These are phyloP conservation scores for Chytriomyces hyalinus DNA, from an alignment of 192 early-diverging fungal genomes.

Conservation along the genomic window DNA sequence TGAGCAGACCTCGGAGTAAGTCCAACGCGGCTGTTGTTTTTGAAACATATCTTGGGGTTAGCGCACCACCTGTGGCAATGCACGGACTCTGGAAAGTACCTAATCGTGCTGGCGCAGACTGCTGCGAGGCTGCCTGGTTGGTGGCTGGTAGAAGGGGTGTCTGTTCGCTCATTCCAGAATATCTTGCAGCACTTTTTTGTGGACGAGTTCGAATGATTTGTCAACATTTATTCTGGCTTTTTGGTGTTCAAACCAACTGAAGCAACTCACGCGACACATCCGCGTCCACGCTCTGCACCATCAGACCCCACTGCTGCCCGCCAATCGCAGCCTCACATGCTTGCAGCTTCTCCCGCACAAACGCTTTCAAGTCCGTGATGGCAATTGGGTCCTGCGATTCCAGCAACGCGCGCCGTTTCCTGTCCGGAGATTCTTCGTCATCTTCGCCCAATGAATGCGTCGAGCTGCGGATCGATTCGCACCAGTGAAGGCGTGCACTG, in stretches of 20 bases:
- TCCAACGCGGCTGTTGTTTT: slow-evolving; percentile 14
- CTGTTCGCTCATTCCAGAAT: no score
- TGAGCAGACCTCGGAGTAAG: slow-evolving; percentile 19
- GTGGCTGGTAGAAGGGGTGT: no score
- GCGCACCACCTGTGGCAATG: no score
- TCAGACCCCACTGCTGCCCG: slow-evolving; percentile 30
- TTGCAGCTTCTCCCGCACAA: slow-evolving; percentile 56
- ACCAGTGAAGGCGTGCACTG: slow-evolving; percentile 38
- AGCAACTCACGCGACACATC: slow-evolving; percentile 34
- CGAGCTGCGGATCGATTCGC: slow-evolving; percentile 61
- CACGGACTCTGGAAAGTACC: no score
- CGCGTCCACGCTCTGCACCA: slow-evolving; percentile 23
- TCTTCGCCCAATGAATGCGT: slow-evolving; percentile 56
- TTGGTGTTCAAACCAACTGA: slow-evolving; percentile 2
- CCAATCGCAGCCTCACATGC: slow-evolving; percentile 60
- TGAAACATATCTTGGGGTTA: no score
- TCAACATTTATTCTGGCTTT: not conserved
- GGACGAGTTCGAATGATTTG: no score
- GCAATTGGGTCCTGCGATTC: slow-evolving; percentile 65
- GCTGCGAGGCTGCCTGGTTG: no score
- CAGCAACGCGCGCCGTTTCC: slow-evolving; percentile 41
- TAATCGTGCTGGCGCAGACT: no score
- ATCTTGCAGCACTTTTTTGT: no score
- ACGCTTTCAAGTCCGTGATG: slow-evolving; percentile 52
- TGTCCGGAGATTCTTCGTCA: slow-evolving; percentile 53